Percentiles rank a stretch among this genome's conserved stretches.
Evolutionary conservation across 2,329 filamentous ascomycete species (phyloP).

Genomic region (Aureobasidium sp.): DNA sequence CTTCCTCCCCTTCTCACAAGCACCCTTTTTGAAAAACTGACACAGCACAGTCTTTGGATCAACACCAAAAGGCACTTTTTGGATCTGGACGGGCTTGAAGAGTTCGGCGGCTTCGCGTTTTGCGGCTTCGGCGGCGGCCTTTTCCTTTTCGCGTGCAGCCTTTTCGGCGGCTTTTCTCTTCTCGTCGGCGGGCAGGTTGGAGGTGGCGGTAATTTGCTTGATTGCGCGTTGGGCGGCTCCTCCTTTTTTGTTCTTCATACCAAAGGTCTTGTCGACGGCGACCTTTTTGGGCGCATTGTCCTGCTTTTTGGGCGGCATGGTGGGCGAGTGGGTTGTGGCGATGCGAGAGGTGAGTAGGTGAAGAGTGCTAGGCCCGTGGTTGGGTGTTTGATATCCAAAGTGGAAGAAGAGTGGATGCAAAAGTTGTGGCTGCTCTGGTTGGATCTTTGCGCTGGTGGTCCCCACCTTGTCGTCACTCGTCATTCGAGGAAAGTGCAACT

Average conservation of each 20-base stretch:
- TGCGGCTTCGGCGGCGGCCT: slow-evolving; percentile 80
- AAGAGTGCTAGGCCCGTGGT: not conserved
- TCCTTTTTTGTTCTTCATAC: slow-evolving; percentile 99
- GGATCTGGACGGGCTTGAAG: slow-evolving; percentile 87
- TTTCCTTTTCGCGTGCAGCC: slow-evolving; percentile 68
- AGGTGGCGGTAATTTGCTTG: slow-evolving; percentile 67
- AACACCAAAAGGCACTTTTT: slow-evolving; percentile 95
- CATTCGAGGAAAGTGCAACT: not conserved
- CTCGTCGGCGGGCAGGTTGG: slow-evolving; percentile 74
- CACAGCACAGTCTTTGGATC: slow-evolving; percentile 97
- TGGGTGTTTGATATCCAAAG: not conserved
- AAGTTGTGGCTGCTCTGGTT: not conserved
- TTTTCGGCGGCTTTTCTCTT: slow-evolving; percentile 68
- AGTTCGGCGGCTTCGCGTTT: slow-evolving; percentile 71
- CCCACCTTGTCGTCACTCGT: not conserved
- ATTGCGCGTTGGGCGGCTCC: slow-evolving; percentile 84
- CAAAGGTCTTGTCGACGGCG: slow-evolving; percentile 94
- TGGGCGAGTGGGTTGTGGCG: slow-evolving; percentile 27
- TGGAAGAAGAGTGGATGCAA: not conserved
- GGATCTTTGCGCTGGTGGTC: not conserved
- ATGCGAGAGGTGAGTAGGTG: slow-evolving; percentile 4
- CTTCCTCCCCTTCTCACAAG: slow-evolving; percentile 92
- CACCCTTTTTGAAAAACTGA: slow-evolving; percentile 93
- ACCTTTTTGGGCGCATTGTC: slow-evolving; percentile 49
- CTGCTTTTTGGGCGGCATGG: slow-evolving; percentile 68